Percentiles rank a stretch among this genome's conserved stretches.
Conservation (phyloP, 768 basidiomycete genomes). For the Xerocomus brunneocitrinus region DNA sequence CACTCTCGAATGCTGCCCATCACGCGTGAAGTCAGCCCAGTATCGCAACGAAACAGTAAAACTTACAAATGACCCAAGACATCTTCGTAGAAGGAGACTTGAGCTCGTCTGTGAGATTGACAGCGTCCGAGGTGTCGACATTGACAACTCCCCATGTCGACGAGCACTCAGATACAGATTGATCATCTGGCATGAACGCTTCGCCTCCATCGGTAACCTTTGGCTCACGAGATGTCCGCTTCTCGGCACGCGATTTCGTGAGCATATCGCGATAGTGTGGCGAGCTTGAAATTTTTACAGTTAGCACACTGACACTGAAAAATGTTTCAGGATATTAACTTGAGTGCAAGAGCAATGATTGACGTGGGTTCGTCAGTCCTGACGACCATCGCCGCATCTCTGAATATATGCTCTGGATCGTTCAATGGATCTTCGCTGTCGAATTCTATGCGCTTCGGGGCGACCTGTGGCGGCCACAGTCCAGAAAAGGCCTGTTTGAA, state of each 20-base stretch:
- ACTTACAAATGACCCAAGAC: conserved; percentile 78
- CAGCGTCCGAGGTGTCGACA: conserved; percentile 60
- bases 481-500: conserved; percentile 61
- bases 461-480: conserved; percentile 65
- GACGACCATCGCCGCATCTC: conserved; percentile 91
- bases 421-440: conserved; percentile 64
- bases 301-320: conserved; percentile 5
- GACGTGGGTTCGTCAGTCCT: conserved; percentile 97
- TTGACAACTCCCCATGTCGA: conserved; percentile 94
- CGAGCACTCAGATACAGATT: conserved; percentile 72
- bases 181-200: conserved; percentile 90
- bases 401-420: conserved; percentile 90
- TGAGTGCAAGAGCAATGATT: conserved; percentile 91
- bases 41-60: background rate
- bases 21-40: conserved; percentile 5
- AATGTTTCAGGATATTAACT: conserved; percentile 44
- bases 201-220: conserved; percentile 65
- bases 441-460: conserved; percentile 50
- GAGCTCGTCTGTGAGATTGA: conserved; percentile 73
- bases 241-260: conserved; percentile 70
- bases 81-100: conserved; percentile 71
- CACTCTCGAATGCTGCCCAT: conserved; percentile 77
- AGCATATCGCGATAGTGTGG: conserved; percentile 81
- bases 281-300: conserved; percentile 44
- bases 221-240: conserved; percentile 56